A percentile compares a stretch with the other conserved stretches of the same genome.
Evolutionary conservation across 2,329 filamentous ascomycete genomes (phyloP).

Genomic region (Pseudogymnoascus sp.): DNA sequence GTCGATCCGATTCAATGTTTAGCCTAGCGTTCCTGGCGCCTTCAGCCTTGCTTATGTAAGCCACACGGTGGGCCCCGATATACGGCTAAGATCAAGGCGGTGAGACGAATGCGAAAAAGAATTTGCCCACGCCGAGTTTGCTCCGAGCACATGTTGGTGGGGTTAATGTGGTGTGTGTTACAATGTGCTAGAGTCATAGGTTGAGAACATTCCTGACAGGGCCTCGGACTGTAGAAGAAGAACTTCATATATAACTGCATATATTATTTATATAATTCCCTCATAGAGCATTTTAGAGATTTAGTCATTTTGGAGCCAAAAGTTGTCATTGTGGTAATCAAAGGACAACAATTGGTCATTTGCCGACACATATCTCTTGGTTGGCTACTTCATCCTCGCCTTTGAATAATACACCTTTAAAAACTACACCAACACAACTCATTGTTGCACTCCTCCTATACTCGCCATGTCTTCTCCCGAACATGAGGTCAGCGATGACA

Average conservation of each 20-base stretch:
- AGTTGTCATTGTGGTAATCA: not conserved
- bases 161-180: not conserved
- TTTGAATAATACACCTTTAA: conserved; percentile 2
- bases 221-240: not conserved
- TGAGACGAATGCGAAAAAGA: conserved; percentile 7
- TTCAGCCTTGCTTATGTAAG: conserved; percentile 2
- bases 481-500: conserved; percentile 38
- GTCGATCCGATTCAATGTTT: not conserved
- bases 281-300: not conserved
- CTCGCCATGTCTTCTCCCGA: conserved; percentile 24
- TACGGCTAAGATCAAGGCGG: not conserved
- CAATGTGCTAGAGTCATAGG: conserved; percentile 4
- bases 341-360: conserved; percentile 2
- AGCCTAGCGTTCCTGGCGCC: not conserved
- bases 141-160: conserved; percentile 4
- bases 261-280: not conserved
- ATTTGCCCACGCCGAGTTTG: conserved; percentile 5
- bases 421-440: conserved; percentile 4
- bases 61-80: not conserved
- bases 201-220: not conserved
- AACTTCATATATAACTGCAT: not conserved
- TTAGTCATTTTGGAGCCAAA: not conserved
- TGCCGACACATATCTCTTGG: not conserved
- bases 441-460: not conserved
- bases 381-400: not conserved